A percentile compares a stretch with the other conserved stretches of the same genome.
These are phyloP conservation scores for Saturnispora sanitii DNA, from an alignment of 805 yeast species.

Conservation along the genomic window DNA sequence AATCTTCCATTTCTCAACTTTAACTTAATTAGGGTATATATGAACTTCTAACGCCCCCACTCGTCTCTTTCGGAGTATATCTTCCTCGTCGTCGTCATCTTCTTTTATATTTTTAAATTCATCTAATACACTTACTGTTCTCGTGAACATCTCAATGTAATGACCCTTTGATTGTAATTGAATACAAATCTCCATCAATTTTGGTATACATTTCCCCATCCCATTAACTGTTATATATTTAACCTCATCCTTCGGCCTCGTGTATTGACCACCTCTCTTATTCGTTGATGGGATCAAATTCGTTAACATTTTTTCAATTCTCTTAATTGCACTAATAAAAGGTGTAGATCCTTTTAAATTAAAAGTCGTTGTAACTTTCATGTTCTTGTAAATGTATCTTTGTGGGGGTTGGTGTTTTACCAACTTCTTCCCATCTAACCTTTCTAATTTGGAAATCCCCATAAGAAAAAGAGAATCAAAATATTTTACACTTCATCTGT, in stretches of 20 bases:
- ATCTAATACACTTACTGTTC: slow-evolving; percentile 60
- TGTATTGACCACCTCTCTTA: slow-evolving; percentile 28
- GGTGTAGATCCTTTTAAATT: slow-evolving; percentile 61
- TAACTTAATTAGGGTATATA: slow-evolving; percentile 22
- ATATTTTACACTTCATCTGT: neutral
- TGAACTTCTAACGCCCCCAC: slow-evolving; percentile 40
- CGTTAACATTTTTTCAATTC: slow-evolving; percentile 41
- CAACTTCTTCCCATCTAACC: slow-evolving; percentile 24
- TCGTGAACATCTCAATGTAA: slow-evolving; percentile 54
- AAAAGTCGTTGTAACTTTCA: slow-evolving; percentile 37
- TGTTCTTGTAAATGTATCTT: slow-evolving; percentile 28
- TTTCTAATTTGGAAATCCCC: slow-evolving; percentile 4
- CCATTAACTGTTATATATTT: slow-evolving; percentile 52
- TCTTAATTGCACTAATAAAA: slow-evolving; percentile 60
- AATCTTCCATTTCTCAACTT: neutral
- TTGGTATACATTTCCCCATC: slow-evolving; percentile 65
- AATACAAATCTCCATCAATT: slow-evolving; percentile 51
- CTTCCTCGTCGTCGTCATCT: slow-evolving; percentile 26
- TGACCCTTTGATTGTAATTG: slow-evolving; percentile 44
- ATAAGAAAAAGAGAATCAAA: neutral
- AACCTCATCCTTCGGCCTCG: slow-evolving; percentile 16
- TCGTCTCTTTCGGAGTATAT: slow-evolving; percentile 32
- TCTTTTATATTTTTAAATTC: slow-evolving; percentile 35
- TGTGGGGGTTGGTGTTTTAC: slow-evolving; percentile 49
- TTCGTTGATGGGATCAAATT: slow-evolving; percentile 30